A percentile compares a stretch with the other conserved stretches of the same genome.
Conservation (phyloP, 257 asterid genomes). For the Forsythia viridissima region DNA sequence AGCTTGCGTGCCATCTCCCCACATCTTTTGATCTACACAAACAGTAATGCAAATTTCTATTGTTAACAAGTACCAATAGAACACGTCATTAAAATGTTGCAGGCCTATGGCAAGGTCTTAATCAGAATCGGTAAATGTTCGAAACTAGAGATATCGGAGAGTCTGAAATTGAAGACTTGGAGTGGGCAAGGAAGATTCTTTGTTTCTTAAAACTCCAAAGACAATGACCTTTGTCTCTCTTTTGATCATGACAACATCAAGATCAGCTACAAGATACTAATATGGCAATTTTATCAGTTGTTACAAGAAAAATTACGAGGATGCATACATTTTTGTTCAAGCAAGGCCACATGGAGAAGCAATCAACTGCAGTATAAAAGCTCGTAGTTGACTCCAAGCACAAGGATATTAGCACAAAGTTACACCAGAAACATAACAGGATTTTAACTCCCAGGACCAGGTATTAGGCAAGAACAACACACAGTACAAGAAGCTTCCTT, state of each 20-base stretch:
- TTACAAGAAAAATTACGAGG: not conserved
- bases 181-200: not conserved
- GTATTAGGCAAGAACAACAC: not conserved
- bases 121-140: not conserved
- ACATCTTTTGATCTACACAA: conserved; percentile 55
- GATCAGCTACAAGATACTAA: not conserved
- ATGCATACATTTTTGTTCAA: not conserved
- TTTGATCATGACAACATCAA: not conserved
- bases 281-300: not conserved
- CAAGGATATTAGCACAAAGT: not conserved
- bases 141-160: not conserved
- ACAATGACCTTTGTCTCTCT: not conserved
- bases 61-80: not conserved
- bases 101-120: not conserved
- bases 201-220: not conserved
- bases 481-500: not conserved
- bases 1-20: conserved; percentile 69
- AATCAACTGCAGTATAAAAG: not conserved
- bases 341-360: not conserved
- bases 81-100: not conserved
- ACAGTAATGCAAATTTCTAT: not conserved
- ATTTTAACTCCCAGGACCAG: not conserved
- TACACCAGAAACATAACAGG: not conserved
- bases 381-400: not conserved
- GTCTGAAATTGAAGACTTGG: not conserved